These are phyloP conservation scores for Solanum rostratum DNA, from an alignment of 257 asterid genomes.

Conservation along the genomic window DNA sequence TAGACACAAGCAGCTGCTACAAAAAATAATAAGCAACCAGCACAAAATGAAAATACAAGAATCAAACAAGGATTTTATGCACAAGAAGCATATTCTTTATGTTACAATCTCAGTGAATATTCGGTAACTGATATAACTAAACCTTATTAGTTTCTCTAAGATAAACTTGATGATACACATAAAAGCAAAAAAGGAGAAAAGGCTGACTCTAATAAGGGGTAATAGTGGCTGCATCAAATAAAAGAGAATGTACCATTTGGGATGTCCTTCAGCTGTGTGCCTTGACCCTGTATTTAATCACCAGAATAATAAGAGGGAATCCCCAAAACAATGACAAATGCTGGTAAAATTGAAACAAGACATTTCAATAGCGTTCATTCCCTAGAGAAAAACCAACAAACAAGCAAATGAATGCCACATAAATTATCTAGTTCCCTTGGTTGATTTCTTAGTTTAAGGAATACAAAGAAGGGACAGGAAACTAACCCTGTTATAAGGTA, in stretches of 20 bases:
- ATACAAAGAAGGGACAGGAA: background rate
- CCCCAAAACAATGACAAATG: background rate
- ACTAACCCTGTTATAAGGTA: background rate
- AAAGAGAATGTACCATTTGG: conserved; percentile 54
- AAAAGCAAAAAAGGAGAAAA: background rate
- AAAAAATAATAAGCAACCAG: background rate
- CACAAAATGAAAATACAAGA: background rate
- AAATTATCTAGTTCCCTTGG: background rate
- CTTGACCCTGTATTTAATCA: conserved; percentile 52
- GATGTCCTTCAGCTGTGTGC: conserved; percentile 71
- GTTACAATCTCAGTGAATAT: background rate
- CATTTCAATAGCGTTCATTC: background rate
- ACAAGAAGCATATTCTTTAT: background rate
- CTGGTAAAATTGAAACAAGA: background rate
- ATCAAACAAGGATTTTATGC: background rate
- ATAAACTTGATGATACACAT: background rate
- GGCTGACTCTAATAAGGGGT: background rate
- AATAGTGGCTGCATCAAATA: background rate
- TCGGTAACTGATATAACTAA: background rate
- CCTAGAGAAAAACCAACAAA: background rate
- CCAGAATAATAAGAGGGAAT: conserved; percentile 1
- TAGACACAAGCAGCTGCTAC: background rate
- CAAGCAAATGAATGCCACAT: background rate
- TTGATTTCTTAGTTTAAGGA: background rate
- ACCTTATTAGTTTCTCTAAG: background rate